Percentiles rank a stretch among this genome's conserved stretches.
phyloP scores from a whole-genome alignment of 371 early-diverging fungal species.

The Lichtheimia corymbifera region DNA sequence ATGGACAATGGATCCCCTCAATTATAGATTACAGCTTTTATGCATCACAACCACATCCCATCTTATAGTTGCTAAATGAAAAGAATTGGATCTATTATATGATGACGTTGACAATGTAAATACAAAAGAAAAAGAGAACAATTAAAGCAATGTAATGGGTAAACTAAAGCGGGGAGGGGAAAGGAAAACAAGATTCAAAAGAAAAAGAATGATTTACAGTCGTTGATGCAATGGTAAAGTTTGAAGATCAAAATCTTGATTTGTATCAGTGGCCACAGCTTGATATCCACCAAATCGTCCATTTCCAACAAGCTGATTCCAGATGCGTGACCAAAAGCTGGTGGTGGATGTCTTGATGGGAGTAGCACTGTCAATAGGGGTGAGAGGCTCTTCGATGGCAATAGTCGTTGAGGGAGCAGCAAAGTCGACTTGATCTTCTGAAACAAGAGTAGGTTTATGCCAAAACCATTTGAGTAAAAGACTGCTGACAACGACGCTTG shows the following conservation, averaged over 20 bases:
- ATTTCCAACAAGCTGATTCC: background rate
- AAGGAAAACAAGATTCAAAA: background rate
- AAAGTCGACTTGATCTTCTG: background rate
- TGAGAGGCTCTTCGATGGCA: background rate
- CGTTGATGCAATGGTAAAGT: constrained; percentile 4
- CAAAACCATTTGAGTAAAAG: constrained; percentile 75
- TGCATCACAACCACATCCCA: no score
- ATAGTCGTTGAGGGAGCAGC: background rate
- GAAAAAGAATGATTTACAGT: background rate
- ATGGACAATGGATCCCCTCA: no score
- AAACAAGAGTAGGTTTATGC: constrained; percentile 49
- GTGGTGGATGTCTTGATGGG: background rate
- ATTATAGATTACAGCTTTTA: no score
- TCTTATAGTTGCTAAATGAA: no score
- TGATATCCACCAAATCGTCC: constrained; percentile 10
- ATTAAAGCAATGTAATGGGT: no score
- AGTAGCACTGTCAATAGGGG: background rate
- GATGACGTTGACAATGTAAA: no score
- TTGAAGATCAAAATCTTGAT: constrained; percentile 12
- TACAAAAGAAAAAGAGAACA: no score
- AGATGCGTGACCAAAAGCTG: background rate
- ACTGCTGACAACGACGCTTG: constrained; percentile 88
- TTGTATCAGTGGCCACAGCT: constrained; percentile 10
- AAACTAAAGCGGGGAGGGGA: no score
- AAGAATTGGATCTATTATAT: no score